Conservation (phyloP, 345 rosid species). For the Bruguiera parviflora region DNA sequence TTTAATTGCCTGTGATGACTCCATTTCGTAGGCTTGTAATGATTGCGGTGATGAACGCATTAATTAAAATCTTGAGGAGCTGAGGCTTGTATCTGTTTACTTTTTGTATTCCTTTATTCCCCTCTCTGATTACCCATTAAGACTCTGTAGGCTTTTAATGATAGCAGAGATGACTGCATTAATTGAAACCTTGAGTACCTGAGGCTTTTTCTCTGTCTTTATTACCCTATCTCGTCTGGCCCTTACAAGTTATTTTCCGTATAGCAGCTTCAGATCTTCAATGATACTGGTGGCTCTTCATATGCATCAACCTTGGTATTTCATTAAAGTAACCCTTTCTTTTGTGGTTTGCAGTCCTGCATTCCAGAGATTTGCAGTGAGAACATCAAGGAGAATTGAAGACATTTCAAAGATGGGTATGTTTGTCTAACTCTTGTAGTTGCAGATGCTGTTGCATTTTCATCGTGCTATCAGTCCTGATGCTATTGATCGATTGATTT, state of each 20-base stretch:
- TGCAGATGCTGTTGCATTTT: neutral
- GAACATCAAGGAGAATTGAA: slow-evolving; percentile 67
- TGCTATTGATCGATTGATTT: neutral
- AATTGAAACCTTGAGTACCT: slow-evolving; percentile 7
- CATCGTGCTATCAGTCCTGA: neutral
- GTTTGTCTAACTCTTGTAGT: neutral
- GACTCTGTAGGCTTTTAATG: too few relatives aligned
- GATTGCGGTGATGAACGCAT: slow-evolving; percentile 24
- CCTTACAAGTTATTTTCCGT: too few relatives aligned
- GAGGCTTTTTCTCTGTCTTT: slow-evolving; percentile 20
- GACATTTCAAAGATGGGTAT: slow-evolving; percentile 55
- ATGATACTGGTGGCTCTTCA: too few relatives aligned
- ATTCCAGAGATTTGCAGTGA: slow-evolving; percentile 89
- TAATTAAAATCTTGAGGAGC: slow-evolving; percentile 2
- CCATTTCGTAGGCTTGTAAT: slow-evolving; percentile 43
- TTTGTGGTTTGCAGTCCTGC: slow-evolving; percentile 46
- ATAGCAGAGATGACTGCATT: neutral
- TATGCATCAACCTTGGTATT: neutral
- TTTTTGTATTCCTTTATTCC: neutral
- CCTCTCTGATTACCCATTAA: too few relatives aligned
- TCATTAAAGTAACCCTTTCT: neutral
- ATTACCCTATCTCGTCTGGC: neutral
- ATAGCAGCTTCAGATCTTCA: too few relatives aligned
- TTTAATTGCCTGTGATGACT: slow-evolving; percentile 33
- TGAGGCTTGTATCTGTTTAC: neutral